Conservation (phyloP, 345 rosid species). For the Firmiana major region DNA sequence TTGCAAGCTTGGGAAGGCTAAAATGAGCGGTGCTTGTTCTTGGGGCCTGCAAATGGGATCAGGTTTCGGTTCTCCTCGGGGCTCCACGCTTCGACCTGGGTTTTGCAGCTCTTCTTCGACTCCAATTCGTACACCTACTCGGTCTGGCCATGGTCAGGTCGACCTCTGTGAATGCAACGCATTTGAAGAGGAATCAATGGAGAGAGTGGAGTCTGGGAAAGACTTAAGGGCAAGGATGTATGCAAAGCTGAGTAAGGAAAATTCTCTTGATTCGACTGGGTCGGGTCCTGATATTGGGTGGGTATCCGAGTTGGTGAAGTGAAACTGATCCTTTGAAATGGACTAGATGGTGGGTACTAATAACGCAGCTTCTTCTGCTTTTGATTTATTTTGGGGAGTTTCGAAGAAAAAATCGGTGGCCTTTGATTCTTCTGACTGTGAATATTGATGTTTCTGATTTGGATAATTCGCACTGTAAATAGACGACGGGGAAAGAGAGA, state of each 20-base stretch:
- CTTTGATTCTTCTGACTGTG: slow-evolving; percentile 26
- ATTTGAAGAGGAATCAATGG: slow-evolving; percentile 47
- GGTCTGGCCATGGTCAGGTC: slow-evolving; percentile 9
- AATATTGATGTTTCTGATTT: slow-evolving; percentile 19
- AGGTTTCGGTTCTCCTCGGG: slow-evolving; percentile 30
- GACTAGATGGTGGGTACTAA: neutral
- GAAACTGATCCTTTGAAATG: neutral
- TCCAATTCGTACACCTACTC: slow-evolving; percentile 9
- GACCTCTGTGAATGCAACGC: slow-evolving; percentile 36
- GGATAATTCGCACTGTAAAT: slow-evolving; percentile 21
- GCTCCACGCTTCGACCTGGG: slow-evolving; percentile 30
- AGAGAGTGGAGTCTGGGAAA: slow-evolving; percentile 61
- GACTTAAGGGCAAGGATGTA: slow-evolving; percentile 49
- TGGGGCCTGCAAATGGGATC: slow-evolving; percentile 40
- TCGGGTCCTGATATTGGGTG: slow-evolving; percentile 39
- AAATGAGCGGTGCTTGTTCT: slow-evolving; percentile 15
- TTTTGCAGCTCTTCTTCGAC: slow-evolving; percentile 29
- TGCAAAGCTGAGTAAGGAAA: slow-evolving; percentile 48
- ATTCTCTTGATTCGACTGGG: slow-evolving; percentile 26
- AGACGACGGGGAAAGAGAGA: slow-evolving; percentile 19
- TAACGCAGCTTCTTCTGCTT: neutral
- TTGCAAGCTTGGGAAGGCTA: slow-evolving; percentile 31
- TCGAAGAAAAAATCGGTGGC: slow-evolving; percentile 12
- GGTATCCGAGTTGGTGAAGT: slow-evolving; percentile 42
- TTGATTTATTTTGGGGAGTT: slow-evolving; percentile 7